A percentile compares a stretch with the other conserved stretches of the same genome.
These are phyloP conservation scores for Metarhizium brunneum DNA, from an alignment of 2,329 filamentous ascomycete species.

Conservation along the genomic window DNA sequence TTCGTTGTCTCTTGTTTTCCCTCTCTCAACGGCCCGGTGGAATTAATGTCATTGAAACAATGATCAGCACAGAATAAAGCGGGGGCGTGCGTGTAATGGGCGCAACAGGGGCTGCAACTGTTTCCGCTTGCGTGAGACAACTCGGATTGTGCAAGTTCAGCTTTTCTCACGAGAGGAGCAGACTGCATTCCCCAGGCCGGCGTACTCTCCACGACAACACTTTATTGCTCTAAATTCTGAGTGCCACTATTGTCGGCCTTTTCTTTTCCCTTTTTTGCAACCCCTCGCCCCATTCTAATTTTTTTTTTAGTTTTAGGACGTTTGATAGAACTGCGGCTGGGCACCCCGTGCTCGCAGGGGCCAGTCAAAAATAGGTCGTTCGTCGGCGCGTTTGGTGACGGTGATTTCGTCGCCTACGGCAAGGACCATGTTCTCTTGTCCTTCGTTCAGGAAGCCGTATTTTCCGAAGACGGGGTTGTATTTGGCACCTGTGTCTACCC, in stretches of 20 bases:
- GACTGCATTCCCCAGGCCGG: background rate
- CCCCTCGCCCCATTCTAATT: too few relatives aligned
- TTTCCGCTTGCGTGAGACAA: background rate
- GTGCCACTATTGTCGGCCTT: background rate
- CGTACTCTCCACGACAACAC: too few relatives aligned
- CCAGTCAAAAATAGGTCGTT: constrained; percentile 47
- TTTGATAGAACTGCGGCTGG: constrained; percentile 16
- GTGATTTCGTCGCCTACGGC: constrained; percentile 46
- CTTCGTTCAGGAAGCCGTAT: constrained; percentile 51
- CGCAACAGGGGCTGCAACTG: background rate
- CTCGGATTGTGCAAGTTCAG: background rate
- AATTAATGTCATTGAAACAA: background rate
- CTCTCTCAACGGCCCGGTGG: background rate
- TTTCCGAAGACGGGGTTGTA: constrained; percentile 65
- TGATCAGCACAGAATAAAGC: background rate
- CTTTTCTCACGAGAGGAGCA: background rate
- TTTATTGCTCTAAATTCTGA: background rate
- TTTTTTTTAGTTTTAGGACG: background rate
- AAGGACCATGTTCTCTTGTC: constrained; percentile 23
- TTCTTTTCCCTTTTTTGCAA: background rate
- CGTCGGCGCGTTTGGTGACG: constrained; percentile 38
- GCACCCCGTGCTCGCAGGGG: constrained; percentile 18
- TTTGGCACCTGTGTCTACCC: constrained; percentile 59
- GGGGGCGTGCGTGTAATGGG: background rate
- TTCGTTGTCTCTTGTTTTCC: background rate